phyloP scores from a whole-genome alignment of 768 basidiomycete genomes.

The Terana coerulea region DNA sequence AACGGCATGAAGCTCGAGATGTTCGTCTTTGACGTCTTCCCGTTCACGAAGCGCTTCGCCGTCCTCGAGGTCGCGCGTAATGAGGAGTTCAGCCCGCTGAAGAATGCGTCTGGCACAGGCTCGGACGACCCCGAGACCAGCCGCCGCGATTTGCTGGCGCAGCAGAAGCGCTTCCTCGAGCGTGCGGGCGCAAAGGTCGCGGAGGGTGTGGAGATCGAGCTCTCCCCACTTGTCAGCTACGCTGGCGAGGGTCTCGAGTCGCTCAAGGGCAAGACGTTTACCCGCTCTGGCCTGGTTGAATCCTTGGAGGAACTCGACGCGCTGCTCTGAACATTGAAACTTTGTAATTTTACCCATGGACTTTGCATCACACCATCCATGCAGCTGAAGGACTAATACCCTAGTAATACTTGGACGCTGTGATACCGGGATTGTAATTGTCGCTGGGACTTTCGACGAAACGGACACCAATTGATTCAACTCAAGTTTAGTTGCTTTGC shows the following conservation, averaged over 20 bases:
- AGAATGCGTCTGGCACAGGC: slow-evolving; percentile 93
- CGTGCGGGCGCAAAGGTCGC: slow-evolving; percentile 68
- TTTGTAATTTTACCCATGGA: background rate
- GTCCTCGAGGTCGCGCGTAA: slow-evolving; percentile 85
- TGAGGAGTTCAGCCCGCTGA: slow-evolving; percentile 95
- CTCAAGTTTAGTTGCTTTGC: too few species aligned
- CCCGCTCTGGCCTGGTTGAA: slow-evolving; percentile 67
- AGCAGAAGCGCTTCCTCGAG: slow-evolving; percentile 84
- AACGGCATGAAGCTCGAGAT: slow-evolving; percentile 99
- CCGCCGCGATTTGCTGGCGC: slow-evolving; percentile 81
- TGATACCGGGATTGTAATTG: slow-evolving; percentile 5
- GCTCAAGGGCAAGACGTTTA: slow-evolving; percentile 74
- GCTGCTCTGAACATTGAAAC: slow-evolving; percentile 40
- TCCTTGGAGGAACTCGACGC: slow-evolving; percentile 68
- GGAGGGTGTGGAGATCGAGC: slow-evolving; percentile 81
- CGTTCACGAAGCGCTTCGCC: slow-evolving; percentile 76
- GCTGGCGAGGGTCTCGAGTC: slow-evolving; percentile 87
- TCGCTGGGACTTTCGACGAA: background rate
- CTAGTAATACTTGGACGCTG: slow-evolving; percentile 9
- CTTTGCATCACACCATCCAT: background rate
- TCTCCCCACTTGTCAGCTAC: slow-evolving; percentile 86
- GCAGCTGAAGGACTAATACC: slow-evolving; percentile 8
- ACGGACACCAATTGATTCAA: too few species aligned
- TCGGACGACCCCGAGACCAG: slow-evolving; percentile 91
- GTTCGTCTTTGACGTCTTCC: slow-evolving; percentile 99